Conservation (phyloP, 2,329 filamentous ascomycete species). For the Diaporthe caulivora region DNA sequence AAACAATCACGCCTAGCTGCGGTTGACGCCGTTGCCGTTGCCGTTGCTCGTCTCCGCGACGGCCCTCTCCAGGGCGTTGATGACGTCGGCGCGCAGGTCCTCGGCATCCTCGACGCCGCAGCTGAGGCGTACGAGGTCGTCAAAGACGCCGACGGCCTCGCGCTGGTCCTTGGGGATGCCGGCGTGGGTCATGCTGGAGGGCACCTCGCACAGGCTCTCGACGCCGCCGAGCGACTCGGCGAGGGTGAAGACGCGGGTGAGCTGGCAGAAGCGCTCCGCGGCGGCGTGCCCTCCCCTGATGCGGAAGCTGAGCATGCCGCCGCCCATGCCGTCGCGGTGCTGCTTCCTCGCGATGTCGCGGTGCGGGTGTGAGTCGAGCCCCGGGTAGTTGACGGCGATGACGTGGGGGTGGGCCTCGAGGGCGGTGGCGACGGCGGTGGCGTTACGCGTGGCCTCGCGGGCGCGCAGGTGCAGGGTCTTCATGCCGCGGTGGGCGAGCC, state of each 20-base stretch:
- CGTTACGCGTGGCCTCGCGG: slow-evolving; percentile 86
- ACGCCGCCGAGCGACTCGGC: slow-evolving; percentile 92
- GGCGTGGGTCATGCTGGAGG: slow-evolving; percentile 96
- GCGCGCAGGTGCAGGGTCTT: slow-evolving; percentile 97
- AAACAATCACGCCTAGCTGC: background rate
- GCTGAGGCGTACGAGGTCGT: slow-evolving; percentile 93
- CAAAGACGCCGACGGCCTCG: slow-evolving; percentile 93
- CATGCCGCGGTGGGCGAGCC: slow-evolving; percentile 95
- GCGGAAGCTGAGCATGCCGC: slow-evolving; percentile 97
- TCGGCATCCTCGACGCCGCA: slow-evolving; percentile 93
- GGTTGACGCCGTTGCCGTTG: slow-evolving; percentile 32
- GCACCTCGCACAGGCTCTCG: slow-evolving; percentile 91
- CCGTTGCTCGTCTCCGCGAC: slow-evolving; percentile 54
- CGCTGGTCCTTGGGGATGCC: slow-evolving; percentile 92
- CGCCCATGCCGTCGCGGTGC: slow-evolving; percentile 93
- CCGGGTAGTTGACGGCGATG: slow-evolving; percentile 94
- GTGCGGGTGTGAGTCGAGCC: slow-evolving; percentile 88
- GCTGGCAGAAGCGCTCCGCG: slow-evolving; percentile 92
- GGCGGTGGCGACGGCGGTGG: slow-evolving; percentile 79
- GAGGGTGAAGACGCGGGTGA: slow-evolving; percentile 89
- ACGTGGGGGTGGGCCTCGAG: slow-evolving; percentile 86
- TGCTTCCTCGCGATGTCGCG: slow-evolving; percentile 87
- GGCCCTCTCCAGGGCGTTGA: slow-evolving; percentile 83
- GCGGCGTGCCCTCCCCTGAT: slow-evolving; percentile 88
- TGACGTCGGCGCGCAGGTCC: slow-evolving; percentile 85